Evolutionary conservation across 345 rosid genomes (phyloP).

Genomic region (Moricandia arvensis): DNA sequence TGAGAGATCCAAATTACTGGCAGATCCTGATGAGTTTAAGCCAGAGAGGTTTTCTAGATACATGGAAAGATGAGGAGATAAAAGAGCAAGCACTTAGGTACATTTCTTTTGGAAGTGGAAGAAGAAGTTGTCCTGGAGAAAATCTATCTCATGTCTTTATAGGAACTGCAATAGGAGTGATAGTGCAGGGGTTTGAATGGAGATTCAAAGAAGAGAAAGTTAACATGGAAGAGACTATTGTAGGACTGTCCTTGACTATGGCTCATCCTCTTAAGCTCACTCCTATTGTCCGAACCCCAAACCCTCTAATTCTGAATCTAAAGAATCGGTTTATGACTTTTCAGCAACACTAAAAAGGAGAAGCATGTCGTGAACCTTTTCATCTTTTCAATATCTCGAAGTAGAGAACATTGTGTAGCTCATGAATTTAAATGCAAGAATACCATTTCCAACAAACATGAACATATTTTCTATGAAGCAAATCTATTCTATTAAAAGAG

Average conservation of each 20-base stretch:
- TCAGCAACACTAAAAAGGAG: no score
- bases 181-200: slow-evolving; percentile 39
- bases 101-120: slow-evolving; percentile 66
- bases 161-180: slow-evolving; percentile 27
- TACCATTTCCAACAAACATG: no score
- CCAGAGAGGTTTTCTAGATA: slow-evolving; percentile 51
- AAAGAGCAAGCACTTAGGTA: slow-evolving; percentile 47
- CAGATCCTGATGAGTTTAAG: slow-evolving; percentile 49
- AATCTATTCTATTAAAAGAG: no score
- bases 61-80: slow-evolving; percentile 25
- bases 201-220: slow-evolving; percentile 41
- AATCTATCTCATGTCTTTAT: slow-evolving; percentile 38
- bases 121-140: slow-evolving; percentile 66
- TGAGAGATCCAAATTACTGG: slow-evolving; percentile 57
- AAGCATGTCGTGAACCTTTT: no score
- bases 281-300: slow-evolving; percentile 2
- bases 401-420: no score
- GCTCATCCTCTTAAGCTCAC: slow-evolving; percentile 23
- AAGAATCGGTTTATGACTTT: not conserved
- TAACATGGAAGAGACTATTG: slow-evolving; percentile 3
- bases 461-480: no score
- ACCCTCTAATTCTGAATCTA: not conserved
- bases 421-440: no score
- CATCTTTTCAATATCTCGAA: no score
- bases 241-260: slow-evolving; percentile 17